Evolutionary conservation across 2,329 filamentous ascomycete genomes (phyloP), one percentile per base, ranked within the genome.

Genomic region (Aureobasidium lini): DNA sequence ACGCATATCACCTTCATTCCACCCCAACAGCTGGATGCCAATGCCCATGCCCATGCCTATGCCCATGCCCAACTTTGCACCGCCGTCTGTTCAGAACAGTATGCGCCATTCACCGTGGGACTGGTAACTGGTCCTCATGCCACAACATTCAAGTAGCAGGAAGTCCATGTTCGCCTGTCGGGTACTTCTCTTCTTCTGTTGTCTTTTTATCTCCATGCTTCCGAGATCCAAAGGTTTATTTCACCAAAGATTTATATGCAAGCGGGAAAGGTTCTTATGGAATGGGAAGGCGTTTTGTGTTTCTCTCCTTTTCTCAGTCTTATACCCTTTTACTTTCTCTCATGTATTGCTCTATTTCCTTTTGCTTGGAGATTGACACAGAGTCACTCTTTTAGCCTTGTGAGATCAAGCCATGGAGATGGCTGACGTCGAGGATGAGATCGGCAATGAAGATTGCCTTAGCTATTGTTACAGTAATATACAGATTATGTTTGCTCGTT

Each of bases 201-300:
- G 32, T 37, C 40, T 46, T 44, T 7, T 36, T 16, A 11, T 23
- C 52, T 56, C 32, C 18, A 37, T 56, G 42, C 52, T 56, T 44
- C 13, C 18, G 29, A 11, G 39, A 39, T 43, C 29, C 29, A 36
- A 16, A 36, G 29, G 50, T 43, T 23, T 37, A 54, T 56, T 56
- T 56, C 52, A 56, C 40, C 39, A 56, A 46, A 34, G 39, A 56
- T 56, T 44, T 56, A 56, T 56, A 56, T 40, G 39, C 28, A 40
- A 56, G 37, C 34, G 37, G 50, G n/a, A 42, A 15, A 7, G 39
- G 50, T 23, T 34, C 10, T 54, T 42, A 15, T 5, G 1, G 37
- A 16, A 50, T 1, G 31, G n/a, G 10, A 31, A 39, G 50, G 50
- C 50, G 50, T 43, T 54, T 23, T 31, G 36, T 40, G 49, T 42